phyloP scores from a whole-genome alignment of 2,329 filamentous ascomycete species.

The Plenodomus lindquistii region DNA sequence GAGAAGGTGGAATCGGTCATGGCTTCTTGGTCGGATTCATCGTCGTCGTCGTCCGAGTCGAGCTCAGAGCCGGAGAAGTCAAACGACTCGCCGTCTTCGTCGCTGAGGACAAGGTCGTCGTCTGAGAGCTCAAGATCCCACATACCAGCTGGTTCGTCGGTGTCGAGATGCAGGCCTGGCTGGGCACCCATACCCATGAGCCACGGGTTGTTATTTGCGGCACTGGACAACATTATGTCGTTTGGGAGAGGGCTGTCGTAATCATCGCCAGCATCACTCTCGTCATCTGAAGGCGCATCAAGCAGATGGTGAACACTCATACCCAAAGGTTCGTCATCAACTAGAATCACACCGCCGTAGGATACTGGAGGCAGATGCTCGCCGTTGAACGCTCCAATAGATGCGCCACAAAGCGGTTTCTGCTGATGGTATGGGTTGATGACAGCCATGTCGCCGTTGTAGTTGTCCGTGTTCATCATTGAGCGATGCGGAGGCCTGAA shows the following conservation, averaged over 20 bases:
- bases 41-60: constrained; percentile 38
- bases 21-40: constrained; percentile 26
- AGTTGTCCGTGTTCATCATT: constrained; percentile 44
- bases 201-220: constrained; percentile 39
- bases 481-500: constrained; percentile 41
- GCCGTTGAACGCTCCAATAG: constrained; percentile 87
- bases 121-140: constrained; percentile 58
- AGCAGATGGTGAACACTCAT: constrained; percentile 98
- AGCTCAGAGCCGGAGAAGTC: constrained; percentile 64
- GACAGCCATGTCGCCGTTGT: constrained; percentile 46
- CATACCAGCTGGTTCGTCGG: constrained; percentile 31
- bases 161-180: constrained; percentile 36
- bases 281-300: constrained; percentile 64
- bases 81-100: constrained; percentile 37
- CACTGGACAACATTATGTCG: constrained; percentile 50
- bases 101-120: constrained; percentile 51
- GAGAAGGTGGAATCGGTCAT: constrained; percentile 35
- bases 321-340: constrained; percentile 83
- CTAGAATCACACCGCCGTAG: constrained; percentile 82
- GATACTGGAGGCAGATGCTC: constrained; percentile 88
- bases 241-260: constrained; percentile 30
- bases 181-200: constrained; percentile 43
- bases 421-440: constrained; percentile 78
- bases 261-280: constrained; percentile 49
- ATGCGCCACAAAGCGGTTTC: constrained; percentile 80